A percentile compares a stretch with the other conserved stretches of the same genome.
phyloP scores from a whole-genome alignment of 768 basidiomycete genomes.

The Mycena vitilis region DNA sequence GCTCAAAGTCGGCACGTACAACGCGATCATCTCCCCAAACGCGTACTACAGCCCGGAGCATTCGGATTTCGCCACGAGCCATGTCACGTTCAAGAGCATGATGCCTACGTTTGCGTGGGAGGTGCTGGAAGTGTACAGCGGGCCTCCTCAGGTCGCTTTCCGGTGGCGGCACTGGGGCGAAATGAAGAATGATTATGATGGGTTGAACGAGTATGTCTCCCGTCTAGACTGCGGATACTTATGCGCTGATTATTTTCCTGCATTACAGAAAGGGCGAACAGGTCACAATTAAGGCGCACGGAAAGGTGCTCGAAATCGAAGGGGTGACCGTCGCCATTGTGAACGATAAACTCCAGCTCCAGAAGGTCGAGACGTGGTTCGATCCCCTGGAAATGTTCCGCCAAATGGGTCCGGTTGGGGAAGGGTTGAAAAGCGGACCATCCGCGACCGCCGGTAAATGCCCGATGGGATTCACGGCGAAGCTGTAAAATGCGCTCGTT shows the following conservation, averaged over 20 bases:
- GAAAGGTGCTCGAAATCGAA: conserved; percentile 31
- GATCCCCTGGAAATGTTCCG: conserved; percentile 35
- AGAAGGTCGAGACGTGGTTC: conserved; percentile 36
- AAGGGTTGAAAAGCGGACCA: not conserved
- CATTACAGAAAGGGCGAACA: conserved; percentile 31
- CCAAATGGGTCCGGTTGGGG: conserved; percentile 24
- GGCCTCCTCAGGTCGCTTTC: conserved; percentile 35
- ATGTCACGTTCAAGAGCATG: conserved; percentile 36
- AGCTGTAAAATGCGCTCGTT: conserved; percentile 12
- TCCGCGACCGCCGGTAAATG: conserved; percentile 12
- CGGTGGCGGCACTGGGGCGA: conserved; percentile 36
- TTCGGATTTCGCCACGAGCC: conserved; percentile 34
- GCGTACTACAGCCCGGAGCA: conserved; percentile 36
- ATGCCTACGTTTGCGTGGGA: conserved; percentile 39
- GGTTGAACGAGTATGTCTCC: conserved; percentile 28
- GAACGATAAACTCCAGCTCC: conserved; percentile 34
- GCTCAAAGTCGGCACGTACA: conserved; percentile 36
- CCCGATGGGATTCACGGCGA: conserved; percentile 27
- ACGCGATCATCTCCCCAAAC: conserved; percentile 35
- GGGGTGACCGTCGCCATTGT: conserved; percentile 36
- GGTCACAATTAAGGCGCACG: conserved; percentile 31
- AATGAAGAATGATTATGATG: conserved; percentile 33
- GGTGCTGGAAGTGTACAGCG: conserved; percentile 38
- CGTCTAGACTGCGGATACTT: no score
- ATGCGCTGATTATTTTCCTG: conserved; percentile 11